These are phyloP conservation scores for Cladophialophora psammophila DNA, from an alignment of 2,329 filamentous ascomycete species.

Conservation along the genomic window DNA sequence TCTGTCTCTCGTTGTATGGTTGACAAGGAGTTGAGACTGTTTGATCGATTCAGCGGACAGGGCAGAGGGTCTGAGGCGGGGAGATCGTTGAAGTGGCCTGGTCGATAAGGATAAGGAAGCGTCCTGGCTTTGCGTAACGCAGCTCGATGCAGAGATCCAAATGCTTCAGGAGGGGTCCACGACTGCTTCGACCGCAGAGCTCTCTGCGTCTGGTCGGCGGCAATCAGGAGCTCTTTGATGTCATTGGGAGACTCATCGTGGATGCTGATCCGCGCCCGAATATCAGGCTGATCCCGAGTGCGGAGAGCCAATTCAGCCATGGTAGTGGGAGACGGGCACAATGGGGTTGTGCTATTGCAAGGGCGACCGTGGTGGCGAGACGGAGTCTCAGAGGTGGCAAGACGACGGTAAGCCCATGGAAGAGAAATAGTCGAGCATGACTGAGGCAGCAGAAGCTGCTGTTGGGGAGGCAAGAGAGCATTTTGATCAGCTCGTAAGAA, in stretches of 20 bases:
- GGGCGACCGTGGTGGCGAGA: slow-evolving; percentile 24
- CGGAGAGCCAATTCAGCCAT: slow-evolving; percentile 32
- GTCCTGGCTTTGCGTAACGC: slow-evolving; percentile 30
- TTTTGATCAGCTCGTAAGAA: slow-evolving; percentile 31
- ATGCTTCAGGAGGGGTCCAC: slow-evolving; percentile 26
- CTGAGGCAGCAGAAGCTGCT: slow-evolving; percentile 31
- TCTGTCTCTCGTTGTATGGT: slow-evolving; percentile 34
- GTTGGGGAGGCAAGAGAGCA: slow-evolving; percentile 18
- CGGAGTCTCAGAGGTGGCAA: slow-evolving; percentile 22
- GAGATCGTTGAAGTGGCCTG: slow-evolving; percentile 24
- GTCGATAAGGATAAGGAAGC: slow-evolving; percentile 30
- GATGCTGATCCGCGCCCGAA: slow-evolving; percentile 35
- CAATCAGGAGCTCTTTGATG: slow-evolving; percentile 28
- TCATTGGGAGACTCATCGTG: slow-evolving; percentile 29
- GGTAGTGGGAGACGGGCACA: not conserved
- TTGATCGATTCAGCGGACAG: slow-evolving; percentile 25
- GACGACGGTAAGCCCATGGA: slow-evolving; percentile 15
- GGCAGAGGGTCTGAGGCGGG: slow-evolving; percentile 27
- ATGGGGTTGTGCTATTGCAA: not conserved
- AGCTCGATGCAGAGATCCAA: slow-evolving; percentile 19
- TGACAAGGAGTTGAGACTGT: slow-evolving; percentile 36
- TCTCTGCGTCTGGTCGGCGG: slow-evolving; percentile 33
- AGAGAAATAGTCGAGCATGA: slow-evolving; percentile 15
- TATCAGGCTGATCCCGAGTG: slow-evolving; percentile 30
- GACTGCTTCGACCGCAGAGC: slow-evolving; percentile 32